Conservation (phyloP, 2,329 filamentous ascomycete species). For the Ophiosphaerella herpotricha region DNA sequence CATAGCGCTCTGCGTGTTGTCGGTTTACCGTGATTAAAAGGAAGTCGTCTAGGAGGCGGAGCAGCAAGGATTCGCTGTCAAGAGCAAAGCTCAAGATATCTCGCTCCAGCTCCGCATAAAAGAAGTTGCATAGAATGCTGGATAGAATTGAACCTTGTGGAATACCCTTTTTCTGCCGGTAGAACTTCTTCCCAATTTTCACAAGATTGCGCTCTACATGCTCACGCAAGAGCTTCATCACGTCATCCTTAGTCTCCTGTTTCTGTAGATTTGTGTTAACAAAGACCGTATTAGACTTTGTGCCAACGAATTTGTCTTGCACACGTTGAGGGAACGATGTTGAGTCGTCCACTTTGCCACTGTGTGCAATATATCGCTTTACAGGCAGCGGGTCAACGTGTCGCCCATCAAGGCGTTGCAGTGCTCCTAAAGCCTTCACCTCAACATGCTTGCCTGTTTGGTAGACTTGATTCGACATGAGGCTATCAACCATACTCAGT, state of each 20-base stretch:
- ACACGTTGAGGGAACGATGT: slow-evolving; percentile 41
- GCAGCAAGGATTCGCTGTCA: slow-evolving; percentile 65
- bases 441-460: slow-evolving; percentile 75
- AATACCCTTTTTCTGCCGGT: slow-evolving; percentile 85
- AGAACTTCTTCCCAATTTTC: slow-evolving; percentile 85
- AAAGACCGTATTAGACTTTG: slow-evolving; percentile 70
- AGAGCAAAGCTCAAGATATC: slow-evolving; percentile 70
- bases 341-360: slow-evolving; percentile 35
- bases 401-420: slow-evolving; percentile 38
- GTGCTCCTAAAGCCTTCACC: slow-evolving; percentile 58
- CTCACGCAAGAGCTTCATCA: slow-evolving; percentile 73
- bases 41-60: slow-evolving; percentile 92
- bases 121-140: slow-evolving; percentile 88
- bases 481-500: slow-evolving; percentile 64
- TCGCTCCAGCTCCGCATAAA: slow-evolving; percentile 85
- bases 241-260: slow-evolving; percentile 59
- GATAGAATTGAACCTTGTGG: slow-evolving; percentile 92
- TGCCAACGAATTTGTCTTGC: slow-evolving; percentile 30
- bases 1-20: slow-evolving; percentile 70
- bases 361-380: slow-evolving; percentile 49
- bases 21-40: slow-evolving; percentile 78
- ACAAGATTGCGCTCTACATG: slow-evolving; percentile 87
- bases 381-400: slow-evolving; percentile 38
- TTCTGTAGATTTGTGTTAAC: slow-evolving; percentile 69
- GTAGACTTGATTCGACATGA: slow-evolving; percentile 67